Evolutionary conservation across 2,329 filamentous ascomycete species (phyloP).

Genomic region (Pseudogymnoascus sp.): DNA sequence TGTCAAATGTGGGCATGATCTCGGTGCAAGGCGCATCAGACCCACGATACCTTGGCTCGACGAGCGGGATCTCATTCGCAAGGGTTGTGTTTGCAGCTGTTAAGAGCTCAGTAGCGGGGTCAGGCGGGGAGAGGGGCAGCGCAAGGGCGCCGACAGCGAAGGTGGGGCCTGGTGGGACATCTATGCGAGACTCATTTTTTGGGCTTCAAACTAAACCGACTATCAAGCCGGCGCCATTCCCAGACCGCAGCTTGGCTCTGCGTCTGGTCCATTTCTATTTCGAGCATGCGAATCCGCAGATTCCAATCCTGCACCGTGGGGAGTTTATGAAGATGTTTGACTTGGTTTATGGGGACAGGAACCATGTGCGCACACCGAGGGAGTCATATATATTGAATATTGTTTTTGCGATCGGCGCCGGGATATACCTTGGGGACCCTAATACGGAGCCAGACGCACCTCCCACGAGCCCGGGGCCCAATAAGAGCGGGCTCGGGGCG

Average conservation of each 20-base stretch:
- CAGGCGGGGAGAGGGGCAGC: slow-evolving; percentile 57
- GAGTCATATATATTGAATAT: slow-evolving; percentile 96
- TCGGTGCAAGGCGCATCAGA: slow-evolving; percentile 72
- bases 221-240: slow-evolving; percentile 78
- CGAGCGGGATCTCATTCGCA: slow-evolving; percentile 88
- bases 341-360: slow-evolving; percentile 59
- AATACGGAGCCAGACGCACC: slow-evolving; percentile 34
- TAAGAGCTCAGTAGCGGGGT: slow-evolving; percentile 60
- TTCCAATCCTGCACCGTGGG: slow-evolving; percentile 79
- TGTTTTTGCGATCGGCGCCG: slow-evolving; percentile 91
- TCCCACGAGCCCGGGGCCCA: slow-evolving; percentile 17
- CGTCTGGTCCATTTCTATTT: slow-evolving; percentile 80
- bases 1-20: slow-evolving; percentile 65
- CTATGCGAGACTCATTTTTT: slow-evolving; percentile 94
- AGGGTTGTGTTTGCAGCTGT: slow-evolving; percentile 90
- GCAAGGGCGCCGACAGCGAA: slow-evolving; percentile 31
- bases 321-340: slow-evolving; percentile 89
- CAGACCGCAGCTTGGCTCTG: slow-evolving; percentile 63
- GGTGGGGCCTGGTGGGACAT: slow-evolving; percentile 50
- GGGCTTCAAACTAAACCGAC: slow-evolving; percentile 87
- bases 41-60: slow-evolving; percentile 72
- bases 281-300: slow-evolving; percentile 92
- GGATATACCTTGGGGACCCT: slow-evolving; percentile 72
- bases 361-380: slow-evolving; percentile 59
- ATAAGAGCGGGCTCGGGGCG: slow-evolving; percentile 23